Percentiles rank a stretch among this genome's conserved stretches.
These are phyloP conservation scores for Pythium plurisporium DNA, from an alignment of 352 stramenopile genomes.

Conservation along the genomic window DNA sequence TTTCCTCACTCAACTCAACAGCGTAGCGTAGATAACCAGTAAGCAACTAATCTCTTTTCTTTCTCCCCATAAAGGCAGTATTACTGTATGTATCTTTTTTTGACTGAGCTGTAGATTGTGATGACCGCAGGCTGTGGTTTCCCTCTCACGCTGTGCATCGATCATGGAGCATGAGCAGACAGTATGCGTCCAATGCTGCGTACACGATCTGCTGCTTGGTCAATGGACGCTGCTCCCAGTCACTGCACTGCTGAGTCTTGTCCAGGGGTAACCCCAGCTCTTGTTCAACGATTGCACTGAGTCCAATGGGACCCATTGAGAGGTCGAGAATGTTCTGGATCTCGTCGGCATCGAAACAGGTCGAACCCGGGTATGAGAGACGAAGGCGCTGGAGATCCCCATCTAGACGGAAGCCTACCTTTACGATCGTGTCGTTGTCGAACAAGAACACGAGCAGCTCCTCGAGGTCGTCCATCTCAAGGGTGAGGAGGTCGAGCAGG, in stretches of 20 bases:
- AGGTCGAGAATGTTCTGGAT: slow-evolving; percentile 63
- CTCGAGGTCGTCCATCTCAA: slow-evolving; percentile 48
- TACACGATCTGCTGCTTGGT: slow-evolving; percentile 56
- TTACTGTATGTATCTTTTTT: slow-evolving; percentile 2
- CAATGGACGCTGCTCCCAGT: slow-evolving; percentile 68
- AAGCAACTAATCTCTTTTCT: background rate
- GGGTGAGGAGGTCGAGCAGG: slow-evolving; percentile 50
- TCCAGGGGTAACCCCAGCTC: slow-evolving; percentile 47
- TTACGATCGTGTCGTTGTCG: slow-evolving; percentile 37
- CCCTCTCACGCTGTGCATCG: background rate
- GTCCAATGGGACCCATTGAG: slow-evolving; percentile 33
- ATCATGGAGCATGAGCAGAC: slow-evolving; percentile 62
- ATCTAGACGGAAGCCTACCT: slow-evolving; percentile 63
- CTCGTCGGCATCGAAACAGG: slow-evolving; percentile 36
- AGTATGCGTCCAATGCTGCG: slow-evolving; percentile 67
- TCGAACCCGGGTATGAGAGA: slow-evolving; percentile 51
- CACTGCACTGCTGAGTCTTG: slow-evolving; percentile 64
- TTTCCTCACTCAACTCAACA: background rate
- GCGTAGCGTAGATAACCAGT: slow-evolving; percentile 10
- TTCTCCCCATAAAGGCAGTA: too few relatives aligned
- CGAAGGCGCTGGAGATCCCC: slow-evolving; percentile 61
- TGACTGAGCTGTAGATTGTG: background rate
- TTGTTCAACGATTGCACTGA: slow-evolving; percentile 47
- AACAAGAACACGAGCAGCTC: slow-evolving; percentile 55
- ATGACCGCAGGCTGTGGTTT: background rate